phyloP scores from a whole-genome alignment of 192 early-diverging fungal genomes.

The Rhizophagus sp. region DNA sequence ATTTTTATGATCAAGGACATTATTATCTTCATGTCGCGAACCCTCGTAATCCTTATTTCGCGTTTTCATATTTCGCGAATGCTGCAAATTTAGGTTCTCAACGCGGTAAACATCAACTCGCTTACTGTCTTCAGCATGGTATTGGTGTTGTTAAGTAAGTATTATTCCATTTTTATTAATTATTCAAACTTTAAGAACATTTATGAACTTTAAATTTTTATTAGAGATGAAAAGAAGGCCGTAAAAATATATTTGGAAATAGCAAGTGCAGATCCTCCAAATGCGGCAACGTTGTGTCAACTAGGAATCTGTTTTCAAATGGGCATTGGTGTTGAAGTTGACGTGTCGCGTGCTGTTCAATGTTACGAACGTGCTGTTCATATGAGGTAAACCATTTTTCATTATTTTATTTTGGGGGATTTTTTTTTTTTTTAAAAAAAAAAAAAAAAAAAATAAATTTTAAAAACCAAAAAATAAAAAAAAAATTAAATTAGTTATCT shows the following conservation, averaged over 20 bases:
- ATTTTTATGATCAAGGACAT: slow-evolving; percentile 17
- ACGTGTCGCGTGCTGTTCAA: neutral
- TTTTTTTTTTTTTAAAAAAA: neutral
- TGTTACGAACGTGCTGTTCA: slow-evolving; percentile 10
- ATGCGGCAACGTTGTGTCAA: slow-evolving; percentile 9
- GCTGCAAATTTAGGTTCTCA: slow-evolving; percentile 6
- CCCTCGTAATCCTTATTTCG: neutral
- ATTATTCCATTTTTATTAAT: neutral
- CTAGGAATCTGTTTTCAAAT: slow-evolving; percentile 28
- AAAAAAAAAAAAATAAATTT: no score
- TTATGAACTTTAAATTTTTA: neutral
- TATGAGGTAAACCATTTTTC: neutral
- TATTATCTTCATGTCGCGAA: slow-evolving; percentile 8
- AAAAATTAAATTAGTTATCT: no score
- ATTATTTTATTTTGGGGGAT: no score
- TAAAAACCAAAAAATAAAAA: no score
- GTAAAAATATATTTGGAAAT: slow-evolving; percentile 11
- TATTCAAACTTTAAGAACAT: neutral
- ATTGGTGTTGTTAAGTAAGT: slow-evolving; percentile 13
- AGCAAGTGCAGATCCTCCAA: neutral
- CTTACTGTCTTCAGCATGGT: slow-evolving; percentile 21
- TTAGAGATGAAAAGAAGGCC: slow-evolving; percentile 17
- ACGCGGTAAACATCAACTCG: slow-evolving; percentile 10
- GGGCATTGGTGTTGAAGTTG: slow-evolving; percentile 22
- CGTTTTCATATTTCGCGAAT: neutral